Evolutionary conservation across 192 early-diverging fungal species (phyloP), one percentile per base, ranked within the genome.

Genomic region (Coemansia sp.): DNA sequence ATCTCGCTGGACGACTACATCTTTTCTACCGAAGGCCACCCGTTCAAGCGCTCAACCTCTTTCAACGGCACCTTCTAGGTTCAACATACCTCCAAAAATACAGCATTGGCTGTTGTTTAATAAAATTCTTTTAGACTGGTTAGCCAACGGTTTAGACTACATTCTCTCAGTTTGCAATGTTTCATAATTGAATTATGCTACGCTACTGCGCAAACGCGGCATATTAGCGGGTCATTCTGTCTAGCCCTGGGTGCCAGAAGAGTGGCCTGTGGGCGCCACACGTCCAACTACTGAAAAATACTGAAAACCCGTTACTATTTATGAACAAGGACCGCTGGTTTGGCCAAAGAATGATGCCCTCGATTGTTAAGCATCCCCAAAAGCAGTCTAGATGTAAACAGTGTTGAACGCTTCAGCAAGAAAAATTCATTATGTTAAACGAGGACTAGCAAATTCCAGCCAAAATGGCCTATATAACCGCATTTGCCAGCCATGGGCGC

Each of bases 11-110:
- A 93, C 67, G 76, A 92, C 64, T 95, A 89, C 76, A 90, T 98
- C 2, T 93, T 97, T 78, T 96, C 95, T 58, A 98, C 96, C 8
- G 96, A 97, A 72, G 95, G 93, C 19, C 96, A 97, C 69, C 94
- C 93, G 50, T 75, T 97, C 67, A 73, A 70, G 65, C 73, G 75
- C 21, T 65, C 67, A 1, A 56, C 43, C 23, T 48, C 67, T 0
- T 82, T 82, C 39, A 77, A 82, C 50, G 80, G 75, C 45, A 74
- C 80, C 2, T 82, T 82, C 24, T 82, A 69, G 22, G 23, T 14
- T 21, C 2, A 4, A n/a, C 17, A 17, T 15, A 14, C 39, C 12
- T n/a, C 19, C 19, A 55, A 55, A 55, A 55, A 25, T 15, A 55
- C 32, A 19, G 32, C 6, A 35, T 35, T 35, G 32, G 32, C 32